phyloP scores from a whole-genome alignment of 129 eudicot species.

The Tagetes patula region DNA sequence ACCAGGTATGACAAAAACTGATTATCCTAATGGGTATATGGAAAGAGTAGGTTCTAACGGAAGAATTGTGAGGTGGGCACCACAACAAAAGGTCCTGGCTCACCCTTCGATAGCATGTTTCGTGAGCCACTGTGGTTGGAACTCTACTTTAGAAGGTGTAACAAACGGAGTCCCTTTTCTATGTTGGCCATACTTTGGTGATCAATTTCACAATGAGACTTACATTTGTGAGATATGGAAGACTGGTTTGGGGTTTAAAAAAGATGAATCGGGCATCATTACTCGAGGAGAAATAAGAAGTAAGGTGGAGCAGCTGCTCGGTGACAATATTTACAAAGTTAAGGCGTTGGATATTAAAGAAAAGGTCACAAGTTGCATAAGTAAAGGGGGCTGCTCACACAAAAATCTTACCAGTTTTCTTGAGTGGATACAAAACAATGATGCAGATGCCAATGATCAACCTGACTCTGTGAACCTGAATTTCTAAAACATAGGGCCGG shows the following conservation, averaged over 20 bases:
- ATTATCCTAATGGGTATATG: slow-evolving; percentile 42
- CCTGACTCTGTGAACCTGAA: no score
- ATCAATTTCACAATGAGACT: slow-evolving; percentile 53
- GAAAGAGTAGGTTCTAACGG: slow-evolving; percentile 45
- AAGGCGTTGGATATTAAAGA: slow-evolving; percentile 45
- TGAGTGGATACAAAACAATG: slow-evolving; percentile 39
- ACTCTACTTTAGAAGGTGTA: slow-evolving; percentile 66
- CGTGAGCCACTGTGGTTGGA: slow-evolving; percentile 75
- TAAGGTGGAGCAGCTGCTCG: slow-evolving; percentile 42
- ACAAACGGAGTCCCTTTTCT: slow-evolving; percentile 65
- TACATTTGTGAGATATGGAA: slow-evolving; percentile 64
- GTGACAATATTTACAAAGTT: slow-evolving; percentile 25
- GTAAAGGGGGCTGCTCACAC: slow-evolving; percentile 42
- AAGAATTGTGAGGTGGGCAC: slow-evolving; percentile 61
- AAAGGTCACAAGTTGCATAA: slow-evolving; percentile 6
- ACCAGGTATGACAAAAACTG: slow-evolving; percentile 30
- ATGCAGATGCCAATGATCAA: not conserved
- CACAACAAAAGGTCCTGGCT: slow-evolving; percentile 51
- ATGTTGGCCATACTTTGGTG: slow-evolving; percentile 80
- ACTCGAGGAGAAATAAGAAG: slow-evolving; percentile 38
- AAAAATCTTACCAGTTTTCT: slow-evolving; percentile 41
- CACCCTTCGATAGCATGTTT: slow-evolving; percentile 74
- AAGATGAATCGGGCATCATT: slow-evolving; percentile 50
- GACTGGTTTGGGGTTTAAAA: slow-evolving; percentile 47
- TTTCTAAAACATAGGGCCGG: no score